A percentile compares a stretch with the other conserved stretches of the same genome.
Conservation (phyloP, 192 early-diverging fungal species). For the Coemansia sp. region DNA sequence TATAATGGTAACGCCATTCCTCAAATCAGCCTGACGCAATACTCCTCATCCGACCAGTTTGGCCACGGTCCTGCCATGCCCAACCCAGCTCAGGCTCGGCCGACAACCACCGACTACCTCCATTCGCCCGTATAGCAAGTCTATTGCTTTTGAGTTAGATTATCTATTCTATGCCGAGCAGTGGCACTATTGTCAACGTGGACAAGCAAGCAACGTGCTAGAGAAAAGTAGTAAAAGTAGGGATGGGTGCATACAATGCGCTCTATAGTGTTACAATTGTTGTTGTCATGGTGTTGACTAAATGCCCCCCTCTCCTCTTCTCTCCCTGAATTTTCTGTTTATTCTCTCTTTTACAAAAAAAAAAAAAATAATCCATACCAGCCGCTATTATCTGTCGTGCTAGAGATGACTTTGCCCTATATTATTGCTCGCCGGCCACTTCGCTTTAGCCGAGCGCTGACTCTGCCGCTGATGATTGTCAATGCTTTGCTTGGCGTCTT, state of each 20-base stretch:
- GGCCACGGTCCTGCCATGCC: background rate
- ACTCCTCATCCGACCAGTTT: background rate
- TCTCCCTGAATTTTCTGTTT: background rate
- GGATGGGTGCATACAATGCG: background rate
- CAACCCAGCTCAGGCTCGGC: slow-evolving; percentile 8
- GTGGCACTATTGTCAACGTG: background rate
- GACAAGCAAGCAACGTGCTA: background rate
- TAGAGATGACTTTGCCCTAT: slow-evolving; percentile 38
- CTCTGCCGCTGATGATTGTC: slow-evolving; percentile 22
- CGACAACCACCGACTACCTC: slow-evolving; percentile 22
- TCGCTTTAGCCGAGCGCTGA: slow-evolving; percentile 15
- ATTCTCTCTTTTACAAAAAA: background rate
- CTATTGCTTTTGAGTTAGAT: background rate
- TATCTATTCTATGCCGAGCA: background rate
- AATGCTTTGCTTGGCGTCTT: slow-evolving; percentile 25
- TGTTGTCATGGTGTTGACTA: background rate
- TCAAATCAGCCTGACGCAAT: background rate
- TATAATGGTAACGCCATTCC: background rate
- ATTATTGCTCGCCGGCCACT: slow-evolving; percentile 35
- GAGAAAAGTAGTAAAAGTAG: background rate
- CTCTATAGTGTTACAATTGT: slow-evolving; percentile 8
- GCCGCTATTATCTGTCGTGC: too few relatives aligned
- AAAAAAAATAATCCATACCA: background rate
- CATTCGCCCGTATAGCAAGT: slow-evolving; percentile 19
- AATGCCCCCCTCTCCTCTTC: background rate